phyloP scores from a whole-genome alignment of 2,329 filamentous ascomycete genomes.

The Fonsecaea erecta region DNA sequence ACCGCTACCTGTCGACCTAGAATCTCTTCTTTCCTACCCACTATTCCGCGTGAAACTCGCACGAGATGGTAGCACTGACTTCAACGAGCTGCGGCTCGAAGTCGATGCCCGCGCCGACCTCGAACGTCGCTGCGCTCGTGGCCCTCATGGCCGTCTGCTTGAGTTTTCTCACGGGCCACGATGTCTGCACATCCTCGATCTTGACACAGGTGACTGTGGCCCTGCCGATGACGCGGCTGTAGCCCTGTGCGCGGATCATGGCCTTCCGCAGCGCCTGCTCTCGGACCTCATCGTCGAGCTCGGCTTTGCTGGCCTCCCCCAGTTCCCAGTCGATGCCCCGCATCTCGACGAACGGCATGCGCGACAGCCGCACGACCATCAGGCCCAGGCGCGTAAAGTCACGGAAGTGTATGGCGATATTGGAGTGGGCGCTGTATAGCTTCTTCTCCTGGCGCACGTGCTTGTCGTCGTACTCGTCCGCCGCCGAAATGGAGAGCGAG shows the following conservation, averaged over 20 bases:
- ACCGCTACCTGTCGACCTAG: too few species aligned
- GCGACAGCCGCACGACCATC: slow-evolving; percentile 32
- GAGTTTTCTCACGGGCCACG: neutral
- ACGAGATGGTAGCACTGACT: slow-evolving; percentile 18
- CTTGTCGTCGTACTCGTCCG: slow-evolving; percentile 25
- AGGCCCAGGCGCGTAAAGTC: slow-evolving; percentile 37
- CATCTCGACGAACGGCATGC: slow-evolving; percentile 37
- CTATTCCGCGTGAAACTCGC: slow-evolving; percentile 27
- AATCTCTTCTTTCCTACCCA: too few species aligned
- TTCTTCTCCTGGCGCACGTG: slow-evolving; percentile 24
- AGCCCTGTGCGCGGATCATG: slow-evolving; percentile 37
- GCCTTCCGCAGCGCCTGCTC: slow-evolving; percentile 38
- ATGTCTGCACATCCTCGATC: slow-evolving; percentile 19
- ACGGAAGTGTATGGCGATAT: slow-evolving; percentile 37
- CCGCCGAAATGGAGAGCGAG: slow-evolving; percentile 30
- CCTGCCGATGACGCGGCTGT: slow-evolving; percentile 35
- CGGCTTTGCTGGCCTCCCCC: slow-evolving; percentile 35
- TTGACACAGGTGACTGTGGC: slow-evolving; percentile 24
- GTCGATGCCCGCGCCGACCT: slow-evolving; percentile 23
- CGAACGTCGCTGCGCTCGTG: slow-evolving; percentile 1
- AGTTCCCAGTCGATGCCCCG: slow-evolving; percentile 38
- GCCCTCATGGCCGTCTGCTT: slow-evolving; percentile 20
- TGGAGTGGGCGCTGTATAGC: slow-evolving; percentile 33
- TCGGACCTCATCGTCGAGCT: slow-evolving; percentile 35
- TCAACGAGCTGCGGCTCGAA: slow-evolving; percentile 28